Percentiles rank a stretch among this genome's conserved stretches.
These are phyloP conservation scores for Simmondsia chinensis DNA, from an alignment of 148 eudicot species.

Conservation along the genomic window DNA sequence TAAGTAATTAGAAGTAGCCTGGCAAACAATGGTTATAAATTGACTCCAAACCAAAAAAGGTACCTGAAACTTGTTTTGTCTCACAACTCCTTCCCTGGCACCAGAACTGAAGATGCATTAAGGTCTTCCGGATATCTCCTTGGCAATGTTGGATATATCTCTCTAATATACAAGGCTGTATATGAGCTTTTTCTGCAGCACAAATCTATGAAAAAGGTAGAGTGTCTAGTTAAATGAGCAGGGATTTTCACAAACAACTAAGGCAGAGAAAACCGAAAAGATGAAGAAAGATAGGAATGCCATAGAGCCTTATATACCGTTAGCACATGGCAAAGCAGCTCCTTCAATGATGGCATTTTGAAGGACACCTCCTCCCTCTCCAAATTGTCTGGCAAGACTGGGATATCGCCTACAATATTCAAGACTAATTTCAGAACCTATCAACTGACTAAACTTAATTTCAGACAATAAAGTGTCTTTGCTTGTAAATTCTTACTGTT, in stretches of 20 bases:
- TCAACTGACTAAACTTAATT: conserved; percentile 4
- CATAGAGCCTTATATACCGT: conserved; percentile 30
- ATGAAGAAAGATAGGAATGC: background rate
- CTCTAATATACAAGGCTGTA: conserved; percentile 50
- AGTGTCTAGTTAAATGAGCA: no score
- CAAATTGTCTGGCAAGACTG: conserved; percentile 64
- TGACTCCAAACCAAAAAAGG: background rate
- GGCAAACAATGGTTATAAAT: background rate
- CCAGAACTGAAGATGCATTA: conserved; percentile 87
- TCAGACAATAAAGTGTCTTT: no score
- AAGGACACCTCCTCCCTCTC: conserved; percentile 67
- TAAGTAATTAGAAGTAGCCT: no score
- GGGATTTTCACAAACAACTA: no score
- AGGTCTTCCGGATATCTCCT: conserved; percentile 79
- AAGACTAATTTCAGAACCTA: conserved; percentile 5
- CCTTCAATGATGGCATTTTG: conserved; percentile 50
- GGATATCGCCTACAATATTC: conserved; percentile 40
- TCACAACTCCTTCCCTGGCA: conserved; percentile 52
- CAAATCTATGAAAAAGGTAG: conserved; percentile 68
- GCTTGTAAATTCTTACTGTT: conserved; percentile 33
- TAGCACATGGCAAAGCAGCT: conserved; percentile 46
- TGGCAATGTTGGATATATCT: conserved; percentile 50
- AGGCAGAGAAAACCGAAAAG: no score
- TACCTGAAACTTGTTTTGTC: conserved; percentile 29
- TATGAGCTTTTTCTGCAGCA: conserved; percentile 49